These are phyloP conservation scores for Draba incana DNA, from an alignment of 345 rosid species.

Conservation along the genomic window DNA sequence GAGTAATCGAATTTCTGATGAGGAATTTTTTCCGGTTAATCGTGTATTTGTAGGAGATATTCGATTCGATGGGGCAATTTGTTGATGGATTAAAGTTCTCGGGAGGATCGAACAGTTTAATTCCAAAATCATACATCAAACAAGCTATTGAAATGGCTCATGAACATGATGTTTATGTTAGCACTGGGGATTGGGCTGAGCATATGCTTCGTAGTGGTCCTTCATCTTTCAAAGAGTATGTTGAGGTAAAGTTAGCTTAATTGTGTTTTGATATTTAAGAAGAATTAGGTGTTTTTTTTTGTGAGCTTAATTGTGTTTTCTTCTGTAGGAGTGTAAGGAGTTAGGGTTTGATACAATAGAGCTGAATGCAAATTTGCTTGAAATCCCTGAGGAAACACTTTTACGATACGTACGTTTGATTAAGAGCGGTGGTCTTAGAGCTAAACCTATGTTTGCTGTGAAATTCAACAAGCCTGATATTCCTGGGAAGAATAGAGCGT, in stretches of 20 bases:
- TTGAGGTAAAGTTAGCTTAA: constrained; percentile 56
- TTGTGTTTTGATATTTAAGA: neutral
- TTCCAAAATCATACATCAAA: constrained; percentile 71
- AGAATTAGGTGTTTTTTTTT: neutral
- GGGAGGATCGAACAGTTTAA: constrained; percentile 80
- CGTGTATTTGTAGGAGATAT: constrained; percentile 59
- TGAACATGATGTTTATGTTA: constrained; percentile 79
- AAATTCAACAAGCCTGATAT: constrained; percentile 79
- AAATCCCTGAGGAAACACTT: constrained; percentile 80
- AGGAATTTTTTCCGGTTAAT: neutral
- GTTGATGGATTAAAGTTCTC: constrained; percentile 91
- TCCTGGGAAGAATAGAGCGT: constrained; percentile 67
- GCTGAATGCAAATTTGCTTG: constrained; percentile 78
- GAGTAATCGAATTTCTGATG: constrained; percentile 2
- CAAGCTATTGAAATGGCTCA: constrained; percentile 76
- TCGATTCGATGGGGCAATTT: constrained; percentile 82
- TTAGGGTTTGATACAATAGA: constrained; percentile 90
- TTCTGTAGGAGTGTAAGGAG: constrained; percentile 72
- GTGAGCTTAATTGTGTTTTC: neutral
- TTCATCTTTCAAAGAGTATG: constrained; percentile 74
- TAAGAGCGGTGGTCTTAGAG: constrained; percentile 81
- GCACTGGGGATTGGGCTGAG: constrained; percentile 94
- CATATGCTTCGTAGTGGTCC: constrained; percentile 72
- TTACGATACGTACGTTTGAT: constrained; percentile 81
- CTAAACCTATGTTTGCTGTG: constrained; percentile 76